Evolutionary conservation across 2,329 filamentous ascomycete genomes (phyloP).

Genomic region (Aspergillus sojae): DNA sequence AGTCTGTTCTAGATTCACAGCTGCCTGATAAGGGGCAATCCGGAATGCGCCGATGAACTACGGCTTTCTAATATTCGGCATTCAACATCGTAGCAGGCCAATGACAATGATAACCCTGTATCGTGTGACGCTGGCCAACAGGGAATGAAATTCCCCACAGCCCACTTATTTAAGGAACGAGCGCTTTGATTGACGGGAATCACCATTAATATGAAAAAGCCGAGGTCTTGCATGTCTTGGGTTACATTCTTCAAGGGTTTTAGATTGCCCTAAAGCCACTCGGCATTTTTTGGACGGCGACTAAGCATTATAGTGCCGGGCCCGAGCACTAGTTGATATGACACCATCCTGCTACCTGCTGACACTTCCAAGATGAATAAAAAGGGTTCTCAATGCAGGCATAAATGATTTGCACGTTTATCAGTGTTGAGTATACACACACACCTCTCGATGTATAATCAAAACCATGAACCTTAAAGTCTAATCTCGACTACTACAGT

Average conservation of each 20-base stretch:
- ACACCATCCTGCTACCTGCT: background rate
- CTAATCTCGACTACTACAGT: background rate
- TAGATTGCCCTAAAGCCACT: background rate
- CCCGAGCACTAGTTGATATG: background rate
- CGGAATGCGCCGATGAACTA: background rate
- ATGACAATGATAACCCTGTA: background rate
- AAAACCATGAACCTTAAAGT: background rate
- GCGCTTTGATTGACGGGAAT: background rate
- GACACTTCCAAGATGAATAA: background rate
- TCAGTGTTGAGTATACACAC: background rate
- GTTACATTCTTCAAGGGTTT: slow-evolving; percentile 4
- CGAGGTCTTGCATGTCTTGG: background rate
- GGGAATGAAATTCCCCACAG: background rate
- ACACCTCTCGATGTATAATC: background rate
- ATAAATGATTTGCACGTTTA: background rate
- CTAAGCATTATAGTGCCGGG: slow-evolving; percentile 2
- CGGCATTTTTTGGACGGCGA: background rate
- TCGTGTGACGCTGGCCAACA: background rate
- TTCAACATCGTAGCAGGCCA: background rate
- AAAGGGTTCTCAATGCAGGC: background rate
- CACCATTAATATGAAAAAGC: background rate
- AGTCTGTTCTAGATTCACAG: background rate
- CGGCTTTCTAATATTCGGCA: background rate
- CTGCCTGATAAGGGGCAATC: background rate
- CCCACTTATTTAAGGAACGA: background rate